These are phyloP conservation scores for Bothriochloa decipiens DNA, from an alignment of 176 grass and related monocot species.

Conservation along the genomic window DNA sequence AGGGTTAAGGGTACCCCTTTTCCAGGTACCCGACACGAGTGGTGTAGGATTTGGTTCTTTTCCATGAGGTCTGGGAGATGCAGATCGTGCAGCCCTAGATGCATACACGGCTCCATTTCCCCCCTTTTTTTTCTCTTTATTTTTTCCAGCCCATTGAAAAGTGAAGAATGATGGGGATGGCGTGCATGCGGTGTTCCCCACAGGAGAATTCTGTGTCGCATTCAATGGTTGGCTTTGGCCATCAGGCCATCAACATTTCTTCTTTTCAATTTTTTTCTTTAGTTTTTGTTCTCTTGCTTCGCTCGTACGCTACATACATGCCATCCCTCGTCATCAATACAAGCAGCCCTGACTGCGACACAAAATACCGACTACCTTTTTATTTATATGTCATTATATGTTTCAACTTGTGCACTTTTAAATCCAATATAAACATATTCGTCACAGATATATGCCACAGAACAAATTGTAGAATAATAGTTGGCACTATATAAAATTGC, in stretches of 20 bases:
- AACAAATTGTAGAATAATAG: not conserved
- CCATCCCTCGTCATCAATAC: conserved; percentile 15
- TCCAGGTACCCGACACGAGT: too few relatives aligned
- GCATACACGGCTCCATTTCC: not conserved
- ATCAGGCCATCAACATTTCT: not conserved
- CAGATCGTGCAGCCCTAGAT: not conserved
- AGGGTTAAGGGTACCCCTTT: too few relatives aligned
- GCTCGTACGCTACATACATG: conserved; percentile 24
- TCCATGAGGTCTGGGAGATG: conserved; percentile 51
- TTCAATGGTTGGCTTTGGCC: conserved; percentile 23
- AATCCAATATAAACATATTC: not conserved
- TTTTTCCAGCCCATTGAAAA: not conserved
- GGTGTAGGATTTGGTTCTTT: conserved; percentile 40
- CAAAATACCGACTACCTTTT: not conserved
- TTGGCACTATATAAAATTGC: not conserved
- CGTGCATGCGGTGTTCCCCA: conserved; percentile 20
- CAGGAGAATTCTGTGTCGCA: conserved; percentile 31
- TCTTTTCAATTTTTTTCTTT: too few relatives aligned
- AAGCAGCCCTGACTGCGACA: not conserved
- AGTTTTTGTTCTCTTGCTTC: conserved; percentile 19
- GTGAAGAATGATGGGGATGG: not conserved
- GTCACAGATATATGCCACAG: not conserved
- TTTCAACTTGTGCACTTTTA: not conserved
- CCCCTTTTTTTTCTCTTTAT: not conserved
- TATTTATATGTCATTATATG: not conserved